These are phyloP conservation scores for Fusarium pseudonygamai DNA, from an alignment of 2,329 filamentous ascomycete species.

Conservation along the genomic window DNA sequence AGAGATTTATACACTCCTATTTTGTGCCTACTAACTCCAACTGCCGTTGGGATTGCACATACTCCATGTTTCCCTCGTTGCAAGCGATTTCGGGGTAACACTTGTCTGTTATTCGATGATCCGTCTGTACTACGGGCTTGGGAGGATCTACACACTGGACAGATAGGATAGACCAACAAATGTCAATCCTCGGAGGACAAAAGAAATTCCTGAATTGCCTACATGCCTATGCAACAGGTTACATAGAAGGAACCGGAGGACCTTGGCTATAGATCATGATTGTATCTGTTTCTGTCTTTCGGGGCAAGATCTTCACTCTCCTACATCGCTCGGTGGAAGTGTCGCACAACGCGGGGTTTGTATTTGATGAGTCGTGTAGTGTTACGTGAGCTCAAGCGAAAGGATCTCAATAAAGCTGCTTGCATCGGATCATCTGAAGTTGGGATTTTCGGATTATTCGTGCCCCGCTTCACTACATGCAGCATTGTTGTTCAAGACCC, in stretches of 20 bases:
- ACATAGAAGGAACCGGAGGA: too few species aligned
- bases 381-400: too few species aligned
- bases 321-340: fast-evolving
- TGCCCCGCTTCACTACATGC: not conserved
- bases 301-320: too few species aligned
- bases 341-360: not conserved
- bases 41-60: not conserved
- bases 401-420: not conserved
- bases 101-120: not conserved
- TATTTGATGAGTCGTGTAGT: fast-evolving
- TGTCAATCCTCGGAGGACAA: too few species aligned
- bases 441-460: fast-evolving
- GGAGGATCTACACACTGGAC: too few species aligned
- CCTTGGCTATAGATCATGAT: too few species aligned
- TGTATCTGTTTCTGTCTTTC: too few species aligned
- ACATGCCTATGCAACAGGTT: too few species aligned
- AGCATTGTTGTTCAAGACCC: fast-evolving
- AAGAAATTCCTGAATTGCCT: too few species aligned
- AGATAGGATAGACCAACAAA: too few species aligned
- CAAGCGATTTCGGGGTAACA: not conserved
- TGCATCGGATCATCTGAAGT: not conserved
- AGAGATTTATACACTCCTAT: not conserved
- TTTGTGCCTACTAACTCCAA: not conserved
- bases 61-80: fast-evolving
- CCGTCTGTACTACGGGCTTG: too few species aligned